Conservation (phyloP, 331 rosid genomes). For the Dryas integrifolia region DNA sequence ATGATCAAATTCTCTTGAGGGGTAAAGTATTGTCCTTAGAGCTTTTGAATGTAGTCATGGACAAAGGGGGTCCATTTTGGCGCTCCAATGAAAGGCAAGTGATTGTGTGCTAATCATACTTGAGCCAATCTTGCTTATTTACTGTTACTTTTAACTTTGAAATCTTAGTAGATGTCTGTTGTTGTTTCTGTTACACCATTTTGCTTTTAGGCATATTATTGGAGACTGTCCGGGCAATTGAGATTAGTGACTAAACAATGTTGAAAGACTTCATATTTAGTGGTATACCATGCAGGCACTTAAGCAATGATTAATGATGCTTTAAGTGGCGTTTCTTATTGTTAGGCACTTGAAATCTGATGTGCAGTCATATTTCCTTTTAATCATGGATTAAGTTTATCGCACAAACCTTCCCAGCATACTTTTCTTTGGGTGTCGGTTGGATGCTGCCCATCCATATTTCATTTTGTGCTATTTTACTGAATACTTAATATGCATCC, state of each 20-base stretch:
- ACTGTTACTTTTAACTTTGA: not conserved
- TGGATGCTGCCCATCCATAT: not conserved
- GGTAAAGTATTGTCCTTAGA: constrained; percentile 93
- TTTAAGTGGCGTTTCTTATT: not conserved
- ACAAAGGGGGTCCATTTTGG: constrained; percentile 75
- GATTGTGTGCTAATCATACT: constrained; percentile 12
- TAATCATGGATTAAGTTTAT: too few relatives aligned
- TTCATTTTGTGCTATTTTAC: not conserved
- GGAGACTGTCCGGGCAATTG: not conserved
- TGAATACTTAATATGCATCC: not conserved
- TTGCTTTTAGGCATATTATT: not conserved
- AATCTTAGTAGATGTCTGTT: not conserved
- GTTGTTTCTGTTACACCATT: not conserved
- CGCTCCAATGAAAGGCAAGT: constrained; percentile 85
- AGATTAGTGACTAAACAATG: constrained; percentile 6
- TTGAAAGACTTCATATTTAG: not conserved
- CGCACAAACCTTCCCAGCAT: not conserved
- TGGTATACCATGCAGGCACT: not conserved
- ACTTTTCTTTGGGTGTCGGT: not conserved
- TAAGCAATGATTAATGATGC: not conserved
- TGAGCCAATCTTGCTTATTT: not conserved
- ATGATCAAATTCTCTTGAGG: constrained; percentile 89
- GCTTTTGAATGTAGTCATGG: constrained; percentile 94
- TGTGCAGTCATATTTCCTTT: too few relatives aligned
- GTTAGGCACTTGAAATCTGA: not conserved